phyloP scores from a whole-genome alignment of 768 basidiomycete species.

The Hygrophoropsis aurantiaca region DNA sequence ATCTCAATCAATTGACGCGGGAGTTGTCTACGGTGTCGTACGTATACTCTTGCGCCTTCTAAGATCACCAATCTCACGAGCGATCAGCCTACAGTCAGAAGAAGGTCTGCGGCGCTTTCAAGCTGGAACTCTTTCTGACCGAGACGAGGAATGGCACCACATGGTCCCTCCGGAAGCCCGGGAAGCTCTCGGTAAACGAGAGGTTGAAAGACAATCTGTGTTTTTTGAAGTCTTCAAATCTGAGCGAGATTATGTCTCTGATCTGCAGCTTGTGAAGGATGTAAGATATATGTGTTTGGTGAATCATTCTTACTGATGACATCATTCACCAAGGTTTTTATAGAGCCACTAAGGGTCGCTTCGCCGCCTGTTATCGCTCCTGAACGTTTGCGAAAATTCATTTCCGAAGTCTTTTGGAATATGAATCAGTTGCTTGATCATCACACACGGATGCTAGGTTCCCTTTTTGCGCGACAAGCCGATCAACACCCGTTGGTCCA shows the following conservation, averaged over 20 bases:
- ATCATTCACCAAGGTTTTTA: conserved; percentile 61
- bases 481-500: conserved; percentile 85
- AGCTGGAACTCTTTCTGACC: conserved; percentile 56
- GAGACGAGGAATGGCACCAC: conserved; percentile 82
- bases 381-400: conserved; percentile 59
- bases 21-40: conserved; percentile 41
- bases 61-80: conserved; percentile 6
- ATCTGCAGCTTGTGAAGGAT: conserved; percentile 69
- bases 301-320: conserved; percentile 4
- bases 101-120: conserved; percentile 71
- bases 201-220: conserved; percentile 82
- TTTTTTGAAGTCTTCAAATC: conserved; percentile 90
- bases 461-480: conserved; percentile 76
- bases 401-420: conserved; percentile 85
- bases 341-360: conserved; percentile 59
- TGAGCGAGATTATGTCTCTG: conserved; percentile 85
- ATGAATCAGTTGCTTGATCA: conserved; percentile 62
- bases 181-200: conserved; percentile 68
- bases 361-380: conserved; percentile 64
- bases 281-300: conserved; percentile 34
- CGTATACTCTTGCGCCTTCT: conserved; percentile 15
- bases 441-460: conserved; percentile 67
- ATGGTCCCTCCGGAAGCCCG: conserved; percentile 73
- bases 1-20: conserved; percentile 27
- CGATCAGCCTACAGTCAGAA: conserved; percentile 55